These are phyloP conservation scores for Blastobotrys mokoenaii DNA, from an alignment of 805 yeast genomes.

Conservation along the genomic window DNA sequence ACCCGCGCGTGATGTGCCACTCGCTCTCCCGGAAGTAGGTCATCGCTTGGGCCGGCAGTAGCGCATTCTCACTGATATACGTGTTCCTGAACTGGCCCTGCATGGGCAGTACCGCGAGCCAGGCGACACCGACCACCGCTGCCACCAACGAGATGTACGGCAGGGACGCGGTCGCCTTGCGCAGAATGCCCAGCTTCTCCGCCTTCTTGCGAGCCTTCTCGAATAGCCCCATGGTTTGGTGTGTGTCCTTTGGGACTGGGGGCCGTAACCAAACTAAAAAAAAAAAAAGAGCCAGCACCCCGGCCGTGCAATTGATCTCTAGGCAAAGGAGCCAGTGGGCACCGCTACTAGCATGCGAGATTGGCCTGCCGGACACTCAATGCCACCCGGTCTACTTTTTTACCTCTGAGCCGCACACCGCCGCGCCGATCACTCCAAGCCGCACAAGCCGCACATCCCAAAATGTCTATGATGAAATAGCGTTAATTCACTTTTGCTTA, in stretches of 20 bases:
- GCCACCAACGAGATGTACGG: constrained; percentile 25
- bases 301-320: too few species aligned
- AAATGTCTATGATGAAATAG: too few species aligned
- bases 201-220: constrained; percentile 25
- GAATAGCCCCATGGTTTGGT: constrained; percentile 27
- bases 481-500: too few species aligned
- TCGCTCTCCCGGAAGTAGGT: constrained; percentile 89
- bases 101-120: constrained; percentile 58
- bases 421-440: too few species aligned
- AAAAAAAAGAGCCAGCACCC: too few species aligned
- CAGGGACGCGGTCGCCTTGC: constrained; percentile 18
- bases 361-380: too few species aligned
- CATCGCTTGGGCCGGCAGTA: constrained; percentile 93
- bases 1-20: constrained; percentile 88
- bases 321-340: too few species aligned
- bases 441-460: too few species aligned
- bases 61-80: constrained; percentile 90
- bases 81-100: constrained; percentile 78
- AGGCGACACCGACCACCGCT: constrained; percentile 36
- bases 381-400: too few species aligned
- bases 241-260: not conserved
- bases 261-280: not conserved
- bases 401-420: too few species aligned
- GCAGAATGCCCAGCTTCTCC: constrained; percentile 22
- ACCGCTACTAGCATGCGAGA: too few species aligned